A percentile compares a stretch with the other conserved stretches of the same genome.
Evolutionary conservation across 2,329 filamentous ascomycete genomes (phyloP).

Genomic region (Anthostomella pinea): DNA sequence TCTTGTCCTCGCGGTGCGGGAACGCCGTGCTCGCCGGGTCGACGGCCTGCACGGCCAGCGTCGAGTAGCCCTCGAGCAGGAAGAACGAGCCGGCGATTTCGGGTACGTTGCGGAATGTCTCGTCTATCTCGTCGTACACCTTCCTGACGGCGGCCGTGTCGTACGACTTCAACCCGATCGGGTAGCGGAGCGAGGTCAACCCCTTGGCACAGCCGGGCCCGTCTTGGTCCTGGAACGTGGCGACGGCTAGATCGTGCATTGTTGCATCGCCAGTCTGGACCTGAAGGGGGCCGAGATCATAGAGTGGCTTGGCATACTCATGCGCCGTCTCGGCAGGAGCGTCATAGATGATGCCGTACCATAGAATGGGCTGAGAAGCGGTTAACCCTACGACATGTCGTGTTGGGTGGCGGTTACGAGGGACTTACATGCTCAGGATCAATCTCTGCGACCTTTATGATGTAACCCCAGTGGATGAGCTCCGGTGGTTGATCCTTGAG

Average conservation of each 20-base stretch:
- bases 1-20: constrained; percentile 18
- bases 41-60: constrained; percentile 18
- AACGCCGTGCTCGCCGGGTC: constrained; percentile 14
- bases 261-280: constrained; percentile 13
- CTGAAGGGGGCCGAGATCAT: constrained; percentile 12
- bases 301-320: constrained; percentile 17
- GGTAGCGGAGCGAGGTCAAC: constrained; percentile 17
- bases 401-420: background rate
- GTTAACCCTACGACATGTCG: background rate
- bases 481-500: constrained; percentile 16
- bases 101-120: constrained; percentile 10
- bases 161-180: constrained; percentile 16
- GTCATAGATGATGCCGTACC: constrained; percentile 22
- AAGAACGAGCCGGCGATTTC: constrained; percentile 20
- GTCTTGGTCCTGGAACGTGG: constrained; percentile 16
- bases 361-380: constrained; percentile 16
- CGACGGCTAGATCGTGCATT: constrained; percentile 13
- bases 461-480: constrained; percentile 17
- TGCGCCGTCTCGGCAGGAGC: constrained; percentile 8
- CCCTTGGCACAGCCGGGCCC: constrained; percentile 17
- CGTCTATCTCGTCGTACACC: constrained; percentile 19
- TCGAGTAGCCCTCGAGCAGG: constrained; percentile 22
- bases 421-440: constrained; percentile 16
- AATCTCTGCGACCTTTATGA: constrained; percentile 14
- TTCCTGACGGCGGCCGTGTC: constrained; percentile 13